Conservation (phyloP, 352 stramenopile genomes). For the Paralagenidium karlingii region DNA sequence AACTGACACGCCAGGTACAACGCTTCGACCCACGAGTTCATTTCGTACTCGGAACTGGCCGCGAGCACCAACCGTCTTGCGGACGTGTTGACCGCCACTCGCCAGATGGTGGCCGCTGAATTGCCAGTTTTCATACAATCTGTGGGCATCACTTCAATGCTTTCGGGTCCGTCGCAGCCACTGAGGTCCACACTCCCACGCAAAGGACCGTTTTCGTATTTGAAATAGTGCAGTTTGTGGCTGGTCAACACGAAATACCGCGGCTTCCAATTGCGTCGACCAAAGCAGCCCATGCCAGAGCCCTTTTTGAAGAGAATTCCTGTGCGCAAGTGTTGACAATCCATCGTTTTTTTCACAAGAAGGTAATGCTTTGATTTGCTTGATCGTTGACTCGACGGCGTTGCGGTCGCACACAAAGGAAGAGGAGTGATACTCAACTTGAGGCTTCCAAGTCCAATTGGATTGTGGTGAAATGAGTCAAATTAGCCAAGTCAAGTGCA, state of each 20-base stretch:
- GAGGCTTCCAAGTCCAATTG: too few species aligned
- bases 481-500: too few species aligned
- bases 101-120: constrained; percentile 33
- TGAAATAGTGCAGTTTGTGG: constrained; percentile 17
- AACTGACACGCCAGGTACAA: constrained; percentile 14
- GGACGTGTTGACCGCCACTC: constrained; percentile 21
- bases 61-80: constrained; percentile 20
- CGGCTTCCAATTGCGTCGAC: constrained; percentile 35
- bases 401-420: too few species aligned
- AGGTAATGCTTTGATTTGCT: too few species aligned
- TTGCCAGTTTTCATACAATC: constrained; percentile 29
- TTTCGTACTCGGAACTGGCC: constrained; percentile 21
- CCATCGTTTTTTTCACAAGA: too few species aligned
- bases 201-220: constrained; percentile 15
- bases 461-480: too few species aligned
- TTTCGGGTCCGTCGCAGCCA: constrained; percentile 11
- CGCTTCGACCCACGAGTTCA: constrained; percentile 32
- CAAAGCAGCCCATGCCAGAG: constrained; percentile 22
- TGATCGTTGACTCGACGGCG: too few species aligned
- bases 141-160: constrained; percentile 26
- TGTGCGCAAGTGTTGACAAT: constrained; percentile 12
- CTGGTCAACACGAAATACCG: constrained; percentile 34
- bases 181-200: constrained; percentile 19
- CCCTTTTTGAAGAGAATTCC: constrained; percentile 39
- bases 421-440: too few species aligned